Percentiles rank a stretch among this genome's conserved stretches.
These are phyloP conservation scores for Oryza brachyantha DNA, from an alignment of 176 grass and related monocot genomes.

Conservation along the genomic window DNA sequence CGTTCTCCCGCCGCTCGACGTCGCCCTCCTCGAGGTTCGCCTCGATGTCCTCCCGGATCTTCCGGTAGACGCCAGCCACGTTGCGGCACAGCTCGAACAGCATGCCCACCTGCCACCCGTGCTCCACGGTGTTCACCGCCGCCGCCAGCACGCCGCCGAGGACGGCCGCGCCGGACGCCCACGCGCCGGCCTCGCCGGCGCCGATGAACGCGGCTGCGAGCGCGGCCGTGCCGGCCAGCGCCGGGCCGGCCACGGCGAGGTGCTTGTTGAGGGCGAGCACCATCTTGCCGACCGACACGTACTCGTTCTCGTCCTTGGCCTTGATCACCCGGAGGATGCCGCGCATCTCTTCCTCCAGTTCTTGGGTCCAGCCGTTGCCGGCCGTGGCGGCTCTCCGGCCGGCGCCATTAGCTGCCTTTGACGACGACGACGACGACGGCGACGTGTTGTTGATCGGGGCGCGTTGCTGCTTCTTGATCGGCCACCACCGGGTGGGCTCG, in stretches of 20 bases:
- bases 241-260: slow-evolving; percentile 36
- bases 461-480: neutral
- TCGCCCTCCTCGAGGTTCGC: slow-evolving; percentile 30
- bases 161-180: neutral
- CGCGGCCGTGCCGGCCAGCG: slow-evolving; percentile 30
- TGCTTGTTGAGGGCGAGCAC: slow-evolving; percentile 17
- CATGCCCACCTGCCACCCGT: slow-evolving; percentile 53
- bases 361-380: slow-evolving; percentile 51
- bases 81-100: slow-evolving; percentile 53
- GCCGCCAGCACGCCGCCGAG: slow-evolving; percentile 40
- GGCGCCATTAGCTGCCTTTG: neutral
- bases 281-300: slow-evolving; percentile 14
- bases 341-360: slow-evolving; percentile 54
- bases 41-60: slow-evolving; percentile 58
- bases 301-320: slow-evolving; percentile 48
- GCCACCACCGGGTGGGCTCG: slow-evolving; percentile 56
- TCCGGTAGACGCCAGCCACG: slow-evolving; percentile 38
- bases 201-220: slow-evolving; percentile 31
- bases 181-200: neutral
- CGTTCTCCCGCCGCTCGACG: slow-evolving; percentile 44
- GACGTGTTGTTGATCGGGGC: neutral
- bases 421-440: too few relatives aligned
- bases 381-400: neutral
- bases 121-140: slow-evolving; percentile 43
- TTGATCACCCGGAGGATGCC: slow-evolving; percentile 39